Percentiles rank a stretch among this genome's conserved stretches.
phyloP scores from a whole-genome alignment of 768 basidiomycete species.

The Lepiota subincarnata region DNA sequence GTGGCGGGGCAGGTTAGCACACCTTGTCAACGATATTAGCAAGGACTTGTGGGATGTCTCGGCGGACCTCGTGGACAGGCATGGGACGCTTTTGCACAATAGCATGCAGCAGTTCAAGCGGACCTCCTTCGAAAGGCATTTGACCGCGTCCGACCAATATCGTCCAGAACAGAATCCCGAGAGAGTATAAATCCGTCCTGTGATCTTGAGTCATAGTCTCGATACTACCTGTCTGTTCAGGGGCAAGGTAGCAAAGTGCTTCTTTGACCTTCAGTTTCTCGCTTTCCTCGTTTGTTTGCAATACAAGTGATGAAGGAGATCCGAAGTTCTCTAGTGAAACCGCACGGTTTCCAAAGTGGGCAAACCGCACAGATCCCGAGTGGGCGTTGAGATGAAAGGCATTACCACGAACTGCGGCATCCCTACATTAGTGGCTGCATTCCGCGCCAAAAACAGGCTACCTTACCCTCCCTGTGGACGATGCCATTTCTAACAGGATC shows the following conservation, averaged over 20 bases:
- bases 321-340: slow-evolving; percentile 69
- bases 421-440: slow-evolving; percentile 3
- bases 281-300: slow-evolving; percentile 54
- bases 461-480: slow-evolving; percentile 64
- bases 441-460: neutral
- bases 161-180: slow-evolving; percentile 74
- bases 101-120: slow-evolving; percentile 62
- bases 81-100: slow-evolving; percentile 71
- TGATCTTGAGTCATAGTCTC: slow-evolving; percentile 72
- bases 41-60: slow-evolving; percentile 69
- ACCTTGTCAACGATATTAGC: slow-evolving; percentile 70
- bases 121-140: slow-evolving; percentile 58
- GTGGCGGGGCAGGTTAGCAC: slow-evolving; percentile 4
- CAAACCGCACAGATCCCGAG: slow-evolving; percentile 63
- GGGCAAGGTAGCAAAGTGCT: slow-evolving; percentile 70
- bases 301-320: slow-evolving; percentile 65
- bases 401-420: slow-evolving; percentile 57
- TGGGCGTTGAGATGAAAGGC: slow-evolving; percentile 72
- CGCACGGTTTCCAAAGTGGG: slow-evolving; percentile 73
- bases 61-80: slow-evolving; percentile 70
- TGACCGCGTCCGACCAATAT: slow-evolving; percentile 65
- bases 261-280: slow-evolving; percentile 73
- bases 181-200: slow-evolving; percentile 68
- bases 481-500: slow-evolving; percentile 40
- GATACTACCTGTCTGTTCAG: slow-evolving; percentile 72